Percentiles rank a stretch among this genome's conserved stretches.
Evolutionary conservation across 495 filamentous ascomycete species (phyloP).

Genomic region (Usnea hakonensis): DNA sequence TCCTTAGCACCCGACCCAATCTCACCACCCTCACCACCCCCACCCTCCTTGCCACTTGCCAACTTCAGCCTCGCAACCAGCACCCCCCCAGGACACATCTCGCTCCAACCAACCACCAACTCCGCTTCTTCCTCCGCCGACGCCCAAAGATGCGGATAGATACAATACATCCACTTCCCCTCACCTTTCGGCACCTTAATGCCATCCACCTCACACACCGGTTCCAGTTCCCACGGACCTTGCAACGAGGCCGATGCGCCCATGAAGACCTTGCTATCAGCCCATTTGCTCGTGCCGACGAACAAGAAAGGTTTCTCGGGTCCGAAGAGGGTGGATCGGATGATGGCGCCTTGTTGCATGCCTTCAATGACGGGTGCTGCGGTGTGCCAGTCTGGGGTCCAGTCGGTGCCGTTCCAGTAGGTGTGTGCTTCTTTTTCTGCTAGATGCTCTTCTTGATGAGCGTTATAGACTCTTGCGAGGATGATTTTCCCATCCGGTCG

Average conservation of each 20-base stretch:
- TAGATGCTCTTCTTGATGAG: background rate
- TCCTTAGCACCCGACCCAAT: no score
- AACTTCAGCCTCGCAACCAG: background rate
- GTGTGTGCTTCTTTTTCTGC: background rate
- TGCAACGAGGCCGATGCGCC: constrained; percentile 16
- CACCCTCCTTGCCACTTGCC: background rate
- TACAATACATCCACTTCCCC: constrained; percentile 24
- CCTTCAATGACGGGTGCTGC: constrained; percentile 16
- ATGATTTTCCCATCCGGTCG: constrained; percentile 13
- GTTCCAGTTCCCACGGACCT: constrained; percentile 26
- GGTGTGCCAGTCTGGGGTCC: constrained; percentile 4
- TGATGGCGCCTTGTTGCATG: constrained; percentile 25
- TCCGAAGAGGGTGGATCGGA: constrained; percentile 26
- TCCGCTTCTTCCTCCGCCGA: constrained; percentile 20
- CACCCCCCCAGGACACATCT: constrained; percentile 22
- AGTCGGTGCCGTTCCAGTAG: constrained; percentile 21
- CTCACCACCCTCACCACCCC: no score
- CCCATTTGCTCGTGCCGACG: constrained; percentile 23
- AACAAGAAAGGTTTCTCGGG: constrained; percentile 22
- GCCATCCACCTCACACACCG: constrained; percentile 13
- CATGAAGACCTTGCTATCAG: constrained; percentile 23
- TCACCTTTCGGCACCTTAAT: constrained; percentile 12
- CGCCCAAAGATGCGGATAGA: constrained; percentile 29
- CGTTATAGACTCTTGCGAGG: constrained; percentile 18
- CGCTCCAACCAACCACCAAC: constrained; percentile 27